Evolutionary conservation across 768 basidiomycete species (phyloP), one percentile per base, ranked within the genome.

Genomic region (Mrakia hoshinonis): DNA sequence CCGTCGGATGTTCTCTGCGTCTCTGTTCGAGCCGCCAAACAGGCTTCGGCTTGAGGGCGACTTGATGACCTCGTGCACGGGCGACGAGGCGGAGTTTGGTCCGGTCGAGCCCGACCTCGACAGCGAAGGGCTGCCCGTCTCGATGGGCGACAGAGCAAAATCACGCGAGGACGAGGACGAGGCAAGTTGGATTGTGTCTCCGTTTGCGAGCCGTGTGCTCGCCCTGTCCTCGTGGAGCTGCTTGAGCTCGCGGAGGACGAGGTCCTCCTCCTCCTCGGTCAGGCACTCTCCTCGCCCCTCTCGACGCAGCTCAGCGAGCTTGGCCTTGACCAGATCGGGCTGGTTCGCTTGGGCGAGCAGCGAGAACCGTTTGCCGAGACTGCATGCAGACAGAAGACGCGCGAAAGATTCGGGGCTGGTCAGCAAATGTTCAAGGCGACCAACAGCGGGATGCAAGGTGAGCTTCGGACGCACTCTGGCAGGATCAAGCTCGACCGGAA

Each of bases 211-310:
- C 22, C 13, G n/a, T 26, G 29, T 20, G 49, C 9, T 38, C 13
- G 47, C 60, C 60, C 34, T 24, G 10, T 39, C 63, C 29, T 64
- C 29, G 24, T 38, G 36, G 58, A 66, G 65, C 54, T 60, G 64
- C n/a, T 64, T 64, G 43, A 72, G 48, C 34, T 72, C 70, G 10
- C 51, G 48, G 10, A 66, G 49, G 49, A 72, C 62, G 26, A 72
- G 47, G 34, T 65, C 70, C 55, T 72, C 70, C 62, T 72, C 70
- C 46, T 72, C 70, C 22, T n/a, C 26, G 1, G 64, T 67, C 6
- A 72, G 24, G 18, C 15, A 20, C 4, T 34, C 20, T 31, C 5
- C 38, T 12, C 54, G 24, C 20, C 54, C 62, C 1, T 26, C 52
- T 0, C 13, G 39, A 13, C 62, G 52, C 20, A 64, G 69, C n/a